Evolutionary conservation across 2,329 filamentous ascomycete species (phyloP).

Genomic region (Fusarium paranaense): DNA sequence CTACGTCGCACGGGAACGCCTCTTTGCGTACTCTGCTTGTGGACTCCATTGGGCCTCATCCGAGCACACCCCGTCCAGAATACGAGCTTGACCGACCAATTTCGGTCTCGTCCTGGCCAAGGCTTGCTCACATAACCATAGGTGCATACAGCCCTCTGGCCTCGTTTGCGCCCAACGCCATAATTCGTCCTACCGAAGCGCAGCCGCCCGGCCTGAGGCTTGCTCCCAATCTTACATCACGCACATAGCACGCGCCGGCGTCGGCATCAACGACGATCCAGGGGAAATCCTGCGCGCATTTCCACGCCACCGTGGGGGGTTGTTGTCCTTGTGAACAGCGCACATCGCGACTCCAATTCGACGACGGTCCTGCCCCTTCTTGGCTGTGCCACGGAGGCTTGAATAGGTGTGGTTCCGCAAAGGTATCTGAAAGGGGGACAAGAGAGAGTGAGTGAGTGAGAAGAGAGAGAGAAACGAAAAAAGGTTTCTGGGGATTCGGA

Average conservation of each 20-base stretch:
- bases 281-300: constrained; percentile 31
- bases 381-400: constrained; percentile 48
- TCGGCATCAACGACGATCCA: constrained; percentile 23
- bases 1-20: constrained; percentile 41
- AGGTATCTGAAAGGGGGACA: constrained; percentile 42
- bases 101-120: constrained; percentile 35
- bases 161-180: constrained; percentile 38
- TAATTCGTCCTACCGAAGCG: constrained; percentile 28
- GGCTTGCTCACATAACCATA: constrained; percentile 41
- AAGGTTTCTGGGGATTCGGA: constrained; percentile 42
- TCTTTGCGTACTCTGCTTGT: constrained; percentile 38
- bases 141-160: constrained; percentile 39
- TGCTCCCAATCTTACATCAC: constrained; percentile 26
- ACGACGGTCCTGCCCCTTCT: constrained; percentile 39
- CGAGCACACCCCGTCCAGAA: constrained; percentile 39
- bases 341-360: constrained; percentile 33
- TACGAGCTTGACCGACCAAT: constrained; percentile 49
- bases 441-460: constrained; percentile 16
- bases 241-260: constrained; percentile 25
- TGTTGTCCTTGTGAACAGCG: constrained; percentile 29
- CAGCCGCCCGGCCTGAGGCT: constrained; percentile 26
- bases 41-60: constrained; percentile 42
- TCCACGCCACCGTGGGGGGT: constrained; percentile 39
- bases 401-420: constrained; percentile 50
- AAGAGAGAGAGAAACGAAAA: constrained; percentile 16